A percentile compares a stretch with the other conserved stretches of the same genome.
Evolutionary conservation across 1,284 basidiomycete genomes (phyloP).

Genomic region (Caloboletus firmus): DNA sequence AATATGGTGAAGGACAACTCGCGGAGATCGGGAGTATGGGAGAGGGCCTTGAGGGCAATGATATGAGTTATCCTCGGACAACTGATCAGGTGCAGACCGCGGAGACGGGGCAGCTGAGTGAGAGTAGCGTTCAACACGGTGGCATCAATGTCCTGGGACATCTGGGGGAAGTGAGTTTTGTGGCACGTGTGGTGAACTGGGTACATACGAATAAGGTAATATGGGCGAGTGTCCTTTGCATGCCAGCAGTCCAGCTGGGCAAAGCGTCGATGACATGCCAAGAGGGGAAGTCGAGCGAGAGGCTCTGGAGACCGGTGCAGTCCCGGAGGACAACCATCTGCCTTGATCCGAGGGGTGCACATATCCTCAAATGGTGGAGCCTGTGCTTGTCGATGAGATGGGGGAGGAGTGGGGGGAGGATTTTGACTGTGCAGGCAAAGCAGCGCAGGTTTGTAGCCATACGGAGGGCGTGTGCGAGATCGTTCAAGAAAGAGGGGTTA

Average conservation of each 20-base stretch:
- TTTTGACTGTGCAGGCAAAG: slow-evolving; percentile 52
- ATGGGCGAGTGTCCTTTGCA: slow-evolving; percentile 45
- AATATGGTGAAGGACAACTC: slow-evolving; percentile 58
- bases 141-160: slow-evolving; percentile 53
- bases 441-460: slow-evolving; percentile 52
- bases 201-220: slow-evolving; percentile 58
- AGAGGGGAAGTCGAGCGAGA: slow-evolving; percentile 58
- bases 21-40: slow-evolving; percentile 52
- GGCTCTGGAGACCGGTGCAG: slow-evolving; percentile 41
- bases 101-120: slow-evolving; percentile 49
- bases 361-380: slow-evolving; percentile 49
- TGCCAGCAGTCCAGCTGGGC: slow-evolving; percentile 50
- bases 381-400: slow-evolving; percentile 44
- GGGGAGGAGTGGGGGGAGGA: slow-evolving; percentile 50
- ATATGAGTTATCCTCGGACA: slow-evolving; percentile 57
- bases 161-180: slow-evolving; percentile 39
- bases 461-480: slow-evolving; percentile 48
- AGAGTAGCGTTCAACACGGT: slow-evolving; percentile 49
- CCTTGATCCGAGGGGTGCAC: slow-evolving; percentile 48
- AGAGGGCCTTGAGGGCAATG: slow-evolving; percentile 45
- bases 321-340: slow-evolving; percentile 47
- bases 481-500: slow-evolving; percentile 51
- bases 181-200: no score
- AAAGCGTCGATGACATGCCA: slow-evolving; percentile 59
- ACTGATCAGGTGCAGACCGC: slow-evolving; percentile 56